Evolutionary conservation across 345 rosid species (phyloP).

Genomic region (Raphanus sativus): DNA sequence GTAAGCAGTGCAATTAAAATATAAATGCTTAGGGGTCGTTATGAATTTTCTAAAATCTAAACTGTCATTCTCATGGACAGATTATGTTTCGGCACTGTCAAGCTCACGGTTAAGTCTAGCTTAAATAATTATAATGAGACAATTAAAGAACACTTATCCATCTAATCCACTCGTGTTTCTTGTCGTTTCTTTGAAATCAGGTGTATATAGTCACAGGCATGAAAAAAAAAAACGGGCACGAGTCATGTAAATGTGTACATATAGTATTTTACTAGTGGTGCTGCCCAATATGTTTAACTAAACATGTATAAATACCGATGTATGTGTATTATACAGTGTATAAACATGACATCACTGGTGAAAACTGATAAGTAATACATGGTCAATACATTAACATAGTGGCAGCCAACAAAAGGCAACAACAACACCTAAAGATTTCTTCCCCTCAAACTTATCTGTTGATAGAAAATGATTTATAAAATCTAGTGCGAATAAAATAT

Average conservation of each 20-base stretch:
- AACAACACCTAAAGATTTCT: not conserved
- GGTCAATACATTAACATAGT: not conserved
- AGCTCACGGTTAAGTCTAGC: conserved; percentile 21
- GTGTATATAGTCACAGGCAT: not conserved
- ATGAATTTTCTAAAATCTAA: conserved; percentile 12
- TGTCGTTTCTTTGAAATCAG: conserved; percentile 9
- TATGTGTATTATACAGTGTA: not conserved
- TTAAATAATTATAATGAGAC: not conserved
- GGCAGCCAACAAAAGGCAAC: not conserved
- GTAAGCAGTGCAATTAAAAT: conserved; percentile 17
- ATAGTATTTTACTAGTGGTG: not conserved
- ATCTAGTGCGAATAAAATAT: not conserved
- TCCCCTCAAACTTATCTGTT: not conserved
- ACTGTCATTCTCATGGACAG: conserved; percentile 20
- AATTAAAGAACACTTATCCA: conserved; percentile 19
- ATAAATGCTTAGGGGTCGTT: not conserved
- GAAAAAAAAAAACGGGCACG: not conserved
- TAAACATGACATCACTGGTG: not conserved
- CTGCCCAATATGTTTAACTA: not conserved
- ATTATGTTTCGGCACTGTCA: conserved; percentile 27
- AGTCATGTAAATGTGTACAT: not conserved
- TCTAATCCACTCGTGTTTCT: conserved; percentile 31
- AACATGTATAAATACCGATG: not conserved
- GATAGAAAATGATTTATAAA: not conserved
- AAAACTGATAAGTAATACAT: not conserved